A percentile compares a stretch with the other conserved stretches of the same genome.
Conservation (phyloP, 139 green algal species). For the Raphidocelis subcapitata region DNA sequence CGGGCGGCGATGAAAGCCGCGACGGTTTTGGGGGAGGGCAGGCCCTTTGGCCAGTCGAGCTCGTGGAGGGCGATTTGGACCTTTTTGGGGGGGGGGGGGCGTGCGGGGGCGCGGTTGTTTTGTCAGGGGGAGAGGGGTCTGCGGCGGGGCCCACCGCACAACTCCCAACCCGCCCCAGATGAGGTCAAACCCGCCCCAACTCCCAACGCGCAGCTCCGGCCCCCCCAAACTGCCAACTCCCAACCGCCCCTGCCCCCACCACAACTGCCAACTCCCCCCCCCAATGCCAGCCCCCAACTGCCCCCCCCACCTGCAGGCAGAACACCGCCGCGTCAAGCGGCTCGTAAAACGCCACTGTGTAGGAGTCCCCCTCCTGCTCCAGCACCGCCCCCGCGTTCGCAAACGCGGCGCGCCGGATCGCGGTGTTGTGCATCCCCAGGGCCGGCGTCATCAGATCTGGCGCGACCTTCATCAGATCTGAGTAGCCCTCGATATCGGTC, state of each 20-base stretch:
- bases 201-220: no score
- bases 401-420: conserved; percentile 11
- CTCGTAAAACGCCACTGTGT: conserved; percentile 42
- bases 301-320: conserved; percentile 38
- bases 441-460: conserved; percentile 35
- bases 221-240: no score
- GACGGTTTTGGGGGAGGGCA: neutral
- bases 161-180: no score
- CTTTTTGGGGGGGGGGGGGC: neutral
- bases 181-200: no score
- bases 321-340: conserved; percentile 46
- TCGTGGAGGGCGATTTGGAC: conserved; percentile 33
- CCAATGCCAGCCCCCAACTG: neutral
- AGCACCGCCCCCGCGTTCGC: conserved; percentile 7
- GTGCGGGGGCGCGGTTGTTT: neutral
- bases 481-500: conserved; percentile 56
- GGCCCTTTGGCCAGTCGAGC: conserved; percentile 29
- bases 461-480: conserved; percentile 46
- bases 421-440: conserved; percentile 10
- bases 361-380: conserved; percentile 43
- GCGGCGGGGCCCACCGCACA: no score
- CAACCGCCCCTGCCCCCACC: no score
- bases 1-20: no score
- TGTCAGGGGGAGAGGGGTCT: no score
- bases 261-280: no score